Percentiles rank a stretch among this genome's conserved stretches.
Conservation (phyloP, 1,284 basidiomycete species). For the Mycosarcoma maydis region DNA sequence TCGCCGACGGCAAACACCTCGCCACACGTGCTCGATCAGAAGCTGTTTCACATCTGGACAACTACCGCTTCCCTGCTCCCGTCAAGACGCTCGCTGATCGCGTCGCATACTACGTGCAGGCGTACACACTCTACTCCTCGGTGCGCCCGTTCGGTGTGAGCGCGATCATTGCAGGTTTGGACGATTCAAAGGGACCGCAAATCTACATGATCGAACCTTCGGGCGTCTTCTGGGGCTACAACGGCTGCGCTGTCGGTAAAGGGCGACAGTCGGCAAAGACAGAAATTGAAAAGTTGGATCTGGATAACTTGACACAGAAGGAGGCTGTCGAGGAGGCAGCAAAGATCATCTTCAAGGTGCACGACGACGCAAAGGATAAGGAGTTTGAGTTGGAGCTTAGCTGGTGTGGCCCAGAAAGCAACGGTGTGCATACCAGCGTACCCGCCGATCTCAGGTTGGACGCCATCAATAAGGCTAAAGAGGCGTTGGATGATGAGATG, state of each 20-base stretch:
- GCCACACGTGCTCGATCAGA: conserved; percentile 87
- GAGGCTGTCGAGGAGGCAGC: conserved; percentile 64
- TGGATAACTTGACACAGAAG: conserved; percentile 76
- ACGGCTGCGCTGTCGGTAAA: conserved; percentile 82
- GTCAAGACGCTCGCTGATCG: conserved; percentile 87
- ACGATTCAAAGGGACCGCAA: conserved; percentile 77
- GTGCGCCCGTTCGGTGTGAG: conserved; percentile 97
- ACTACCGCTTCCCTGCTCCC: conserved; percentile 79
- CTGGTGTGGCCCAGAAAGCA: conserved; percentile 90
- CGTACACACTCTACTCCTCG: conserved; percentile 96
- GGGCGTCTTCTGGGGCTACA: conserved; percentile 81
- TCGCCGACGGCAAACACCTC: conserved; percentile 92
- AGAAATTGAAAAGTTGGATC: conserved; percentile 93
- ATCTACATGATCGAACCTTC: conserved; percentile 94
- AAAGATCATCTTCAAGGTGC: conserved; percentile 84
- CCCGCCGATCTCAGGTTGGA: conserved; percentile 83
- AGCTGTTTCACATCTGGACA: conserved; percentile 79
- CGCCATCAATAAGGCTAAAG: conserved; percentile 88
- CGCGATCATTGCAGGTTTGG: conserved; percentile 87
- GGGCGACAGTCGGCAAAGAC: conserved; percentile 97
- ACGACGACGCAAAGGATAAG: conserved; percentile 97
- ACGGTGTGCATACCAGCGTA: conserved; percentile 81
- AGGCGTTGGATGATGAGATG: conserved; percentile 83
- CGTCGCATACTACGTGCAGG: conserved; percentile 87
- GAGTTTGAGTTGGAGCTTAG: conserved; percentile 98